phyloP scores from a whole-genome alignment of 345 rosid genomes.

The Mallotus nudiflorus region DNA sequence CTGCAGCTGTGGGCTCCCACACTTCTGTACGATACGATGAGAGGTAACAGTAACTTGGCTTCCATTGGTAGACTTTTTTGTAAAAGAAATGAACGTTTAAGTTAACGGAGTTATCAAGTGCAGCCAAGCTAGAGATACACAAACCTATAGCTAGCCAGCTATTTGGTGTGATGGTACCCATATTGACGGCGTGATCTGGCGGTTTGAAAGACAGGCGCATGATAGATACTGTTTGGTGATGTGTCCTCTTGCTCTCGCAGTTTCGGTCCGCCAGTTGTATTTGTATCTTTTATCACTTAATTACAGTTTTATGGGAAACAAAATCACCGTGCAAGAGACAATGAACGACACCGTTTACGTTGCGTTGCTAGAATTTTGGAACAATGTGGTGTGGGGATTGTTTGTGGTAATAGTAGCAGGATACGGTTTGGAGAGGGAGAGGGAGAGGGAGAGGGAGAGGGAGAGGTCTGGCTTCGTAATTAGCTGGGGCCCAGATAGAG shows the following conservation, averaged over 20 bases:
- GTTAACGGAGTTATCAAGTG: slow-evolving; percentile 12
- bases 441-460: too few relatives aligned
- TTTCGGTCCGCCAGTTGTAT: neutral
- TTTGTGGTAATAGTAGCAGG: too few relatives aligned
- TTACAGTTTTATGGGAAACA: too few relatives aligned
- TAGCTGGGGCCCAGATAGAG: slow-evolving; percentile 33
- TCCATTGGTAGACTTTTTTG: neutral
- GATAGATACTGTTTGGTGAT: slow-evolving; percentile 12
- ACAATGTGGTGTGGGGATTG: neutral
- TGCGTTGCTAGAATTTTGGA: neutral
- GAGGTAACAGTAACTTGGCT: slow-evolving; percentile 11
- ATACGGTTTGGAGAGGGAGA: too few relatives aligned
- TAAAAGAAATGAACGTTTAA: neutral
- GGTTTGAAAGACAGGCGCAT: slow-evolving; percentile 18
- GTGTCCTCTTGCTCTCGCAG: too few relatives aligned
- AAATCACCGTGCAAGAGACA: too few relatives aligned
- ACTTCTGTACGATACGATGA: slow-evolving; percentile 9
- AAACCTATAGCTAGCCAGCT: too few relatives aligned
- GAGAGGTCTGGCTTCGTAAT: neutral
- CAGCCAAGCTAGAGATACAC: too few relatives aligned
- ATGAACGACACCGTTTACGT: neutral
- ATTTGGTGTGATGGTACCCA: neutral
- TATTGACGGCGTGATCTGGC: slow-evolving; percentile 34
- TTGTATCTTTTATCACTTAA: too few relatives aligned
- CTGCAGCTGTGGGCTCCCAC: slow-evolving; percentile 13